Evolutionary conservation across 2,329 filamentous ascomycete genomes (phyloP).

Genomic region (Diatrype stigma): DNA sequence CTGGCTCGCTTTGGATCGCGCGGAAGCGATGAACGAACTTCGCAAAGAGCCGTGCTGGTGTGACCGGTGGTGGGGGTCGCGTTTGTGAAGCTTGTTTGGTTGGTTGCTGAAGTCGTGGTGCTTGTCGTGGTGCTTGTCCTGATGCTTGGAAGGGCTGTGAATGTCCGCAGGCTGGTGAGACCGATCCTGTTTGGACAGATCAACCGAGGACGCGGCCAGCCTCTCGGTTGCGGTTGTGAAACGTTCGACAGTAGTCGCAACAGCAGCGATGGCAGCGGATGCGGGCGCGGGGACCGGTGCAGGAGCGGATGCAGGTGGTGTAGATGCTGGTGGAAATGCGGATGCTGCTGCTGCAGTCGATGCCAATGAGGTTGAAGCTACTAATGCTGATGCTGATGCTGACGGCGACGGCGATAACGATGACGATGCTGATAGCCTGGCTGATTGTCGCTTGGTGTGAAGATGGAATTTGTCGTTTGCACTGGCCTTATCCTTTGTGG

Average conservation of each 20-base stretch:
- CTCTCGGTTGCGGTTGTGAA: conserved; percentile 4
- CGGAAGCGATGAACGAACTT: background rate
- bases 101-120: conserved; percentile 6
- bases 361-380: background rate
- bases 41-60: background rate
- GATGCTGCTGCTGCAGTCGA: conserved; percentile 2
- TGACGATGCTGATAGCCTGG: background rate
- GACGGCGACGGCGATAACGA: background rate
- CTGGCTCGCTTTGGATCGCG: background rate
- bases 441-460: background rate
- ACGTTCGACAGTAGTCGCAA: conserved; percentile 4
- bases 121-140: conserved; percentile 10
- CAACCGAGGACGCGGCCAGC: conserved; percentile 12
- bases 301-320: conserved; percentile 8
- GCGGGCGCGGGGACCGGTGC: conserved; percentile 7
- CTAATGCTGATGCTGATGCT: background rate
- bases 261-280: conserved; percentile 6
- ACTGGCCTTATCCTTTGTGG: background rate
- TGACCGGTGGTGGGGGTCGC: conserved; percentile 13
- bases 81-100: conserved; percentile 13
- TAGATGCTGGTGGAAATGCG: conserved; percentile 1
- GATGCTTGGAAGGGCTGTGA: conserved; percentile 10
- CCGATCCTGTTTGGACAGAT: conserved; percentile 9
- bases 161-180: conserved; percentile 5
- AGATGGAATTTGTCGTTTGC: background rate